Percentiles rank a stretch among this genome's conserved stretches.
phyloP scores from a whole-genome alignment of 306 rosid species.

The Prunus dulcis region DNA sequence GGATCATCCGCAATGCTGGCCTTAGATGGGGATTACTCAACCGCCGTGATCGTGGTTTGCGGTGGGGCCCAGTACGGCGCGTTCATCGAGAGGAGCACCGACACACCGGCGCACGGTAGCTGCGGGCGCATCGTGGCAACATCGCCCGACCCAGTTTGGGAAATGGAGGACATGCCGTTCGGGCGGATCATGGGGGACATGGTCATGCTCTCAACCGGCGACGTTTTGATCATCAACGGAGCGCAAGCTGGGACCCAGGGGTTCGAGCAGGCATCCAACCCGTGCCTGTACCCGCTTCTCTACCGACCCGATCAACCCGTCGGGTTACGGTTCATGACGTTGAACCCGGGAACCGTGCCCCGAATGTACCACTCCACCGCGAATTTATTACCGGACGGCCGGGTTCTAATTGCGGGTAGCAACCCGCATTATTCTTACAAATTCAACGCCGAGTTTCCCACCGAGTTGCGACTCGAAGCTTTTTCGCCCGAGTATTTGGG shows the following conservation, averaged over 20 bases:
- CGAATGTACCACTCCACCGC: constrained; percentile 85
- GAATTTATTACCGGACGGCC: constrained; percentile 74
- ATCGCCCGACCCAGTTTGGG: constrained; percentile 54
- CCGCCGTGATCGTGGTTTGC: constrained; percentile 59
- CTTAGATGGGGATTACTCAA: constrained; percentile 43
- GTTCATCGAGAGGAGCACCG: constrained; percentile 40
- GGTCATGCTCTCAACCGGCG: constrained; percentile 80
- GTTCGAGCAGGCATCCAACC: constrained; percentile 57
- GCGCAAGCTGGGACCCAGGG: constrained; percentile 84
- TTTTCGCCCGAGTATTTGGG: constrained; percentile 80
- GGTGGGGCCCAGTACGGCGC: constrained; percentile 91
- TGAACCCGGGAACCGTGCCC: constrained; percentile 72
- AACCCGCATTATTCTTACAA: constrained; percentile 66
- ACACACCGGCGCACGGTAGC: constrained; percentile 69
- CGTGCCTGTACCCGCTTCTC: constrained; percentile 69
- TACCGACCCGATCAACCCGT: constrained; percentile 64
- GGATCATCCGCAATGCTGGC: constrained; percentile 82
- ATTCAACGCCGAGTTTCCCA: constrained; percentile 53
- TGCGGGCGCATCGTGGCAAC: constrained; percentile 70
- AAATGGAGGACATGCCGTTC: constrained; percentile 78
- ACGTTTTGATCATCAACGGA: constrained; percentile 72
- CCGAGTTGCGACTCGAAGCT: constrained; percentile 70
- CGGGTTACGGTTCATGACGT: constrained; percentile 79
- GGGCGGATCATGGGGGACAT: constrained; percentile 90
- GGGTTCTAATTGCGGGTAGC: constrained; percentile 72